phyloP scores from a whole-genome alignment of 2,329 filamentous ascomycete species.

The Phyllachora maydis region DNA sequence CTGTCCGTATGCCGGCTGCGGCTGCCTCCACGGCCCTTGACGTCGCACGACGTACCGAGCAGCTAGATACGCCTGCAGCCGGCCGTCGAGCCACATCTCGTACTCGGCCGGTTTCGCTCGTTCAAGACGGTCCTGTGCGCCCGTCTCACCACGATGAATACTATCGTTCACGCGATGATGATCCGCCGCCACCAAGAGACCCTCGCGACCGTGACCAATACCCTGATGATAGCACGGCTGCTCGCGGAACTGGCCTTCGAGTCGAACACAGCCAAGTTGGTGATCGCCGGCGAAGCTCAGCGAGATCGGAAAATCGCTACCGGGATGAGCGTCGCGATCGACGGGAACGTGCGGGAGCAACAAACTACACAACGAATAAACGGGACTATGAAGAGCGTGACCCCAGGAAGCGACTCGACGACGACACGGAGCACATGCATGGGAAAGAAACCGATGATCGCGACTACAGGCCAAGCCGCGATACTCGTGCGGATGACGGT shows the following conservation, averaged over 20 bases:
- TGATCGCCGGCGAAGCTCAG: conserved; percentile 10
- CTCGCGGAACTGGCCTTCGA: conserved; percentile 31
- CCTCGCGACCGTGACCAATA: conserved; percentile 19
- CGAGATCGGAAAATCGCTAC: conserved; percentile 11
- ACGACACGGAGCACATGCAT: conserved; percentile 7
- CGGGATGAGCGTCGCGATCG: conserved; percentile 21
- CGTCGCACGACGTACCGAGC: conserved; percentile 11
- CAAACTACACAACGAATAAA: too few relatives aligned
- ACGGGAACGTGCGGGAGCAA: conserved; percentile 7
- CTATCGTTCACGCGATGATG: conserved; percentile 26
- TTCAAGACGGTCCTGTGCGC: conserved; percentile 29
- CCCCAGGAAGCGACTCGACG: conserved; percentile 8
- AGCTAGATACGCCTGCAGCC: conserved; percentile 14
- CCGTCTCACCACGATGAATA: conserved; percentile 23
- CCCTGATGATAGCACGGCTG: conserved; percentile 22
- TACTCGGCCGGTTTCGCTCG: conserved; percentile 27
- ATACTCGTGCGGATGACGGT: too few relatives aligned
- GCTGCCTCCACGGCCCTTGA: conserved; percentile 17
- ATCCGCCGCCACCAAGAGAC: conserved; percentile 18
- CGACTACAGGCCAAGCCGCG: too few relatives aligned
- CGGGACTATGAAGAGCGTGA: conserved; percentile 8
- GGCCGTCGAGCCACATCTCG: conserved; percentile 12
- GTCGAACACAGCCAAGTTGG: conserved; percentile 15
- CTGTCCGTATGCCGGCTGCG: conserved; percentile 22
- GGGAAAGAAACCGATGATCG: conserved; percentile 1